These are phyloP conservation scores for Penicillium hordei DNA, from an alignment of 2,329 filamentous ascomycete species.

Conservation along the genomic window DNA sequence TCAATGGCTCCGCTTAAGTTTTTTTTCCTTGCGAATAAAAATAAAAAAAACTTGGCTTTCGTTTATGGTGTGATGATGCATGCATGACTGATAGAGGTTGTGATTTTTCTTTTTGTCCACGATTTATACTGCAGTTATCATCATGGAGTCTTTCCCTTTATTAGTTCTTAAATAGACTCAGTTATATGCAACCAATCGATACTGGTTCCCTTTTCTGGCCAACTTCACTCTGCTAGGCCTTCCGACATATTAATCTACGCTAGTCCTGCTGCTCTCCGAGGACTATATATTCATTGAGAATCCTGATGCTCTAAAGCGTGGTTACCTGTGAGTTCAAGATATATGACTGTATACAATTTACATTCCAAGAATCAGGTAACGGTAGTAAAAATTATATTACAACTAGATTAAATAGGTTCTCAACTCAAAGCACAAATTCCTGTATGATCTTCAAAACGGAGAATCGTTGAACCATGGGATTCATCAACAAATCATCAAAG, in stretches of 20 bases:
- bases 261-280: neutral
- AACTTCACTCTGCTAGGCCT: neutral
- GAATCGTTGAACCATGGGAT: constrained; percentile 10
- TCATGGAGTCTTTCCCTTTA: constrained; percentile 23
- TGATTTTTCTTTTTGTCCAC: constrained; percentile 18
- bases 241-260: neutral
- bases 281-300: neutral
- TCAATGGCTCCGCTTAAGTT: constrained; percentile 42
- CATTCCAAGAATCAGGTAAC: neutral
- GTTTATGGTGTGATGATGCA: constrained; percentile 30
- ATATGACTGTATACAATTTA: neutral
- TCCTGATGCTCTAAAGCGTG: neutral
- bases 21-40: constrained; percentile 4
- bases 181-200: constrained; percentile 18
- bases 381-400: constrained; percentile 26
- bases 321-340: neutral
- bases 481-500: constrained; percentile 17
- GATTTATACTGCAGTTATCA: constrained; percentile 20
- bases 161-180: constrained; percentile 17
- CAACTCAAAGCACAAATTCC: neutral
- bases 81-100: constrained; percentile 31
- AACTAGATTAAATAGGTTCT: constrained; percentile 17
- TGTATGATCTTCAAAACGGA: neutral
- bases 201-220: constrained; percentile 11
- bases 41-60: constrained; percentile 18